Evolutionary conservation across 495 filamentous ascomycete genomes (phyloP), one percentile per base, ranked within the genome.

Genomic region (Parachaetomium inaequale): DNA sequence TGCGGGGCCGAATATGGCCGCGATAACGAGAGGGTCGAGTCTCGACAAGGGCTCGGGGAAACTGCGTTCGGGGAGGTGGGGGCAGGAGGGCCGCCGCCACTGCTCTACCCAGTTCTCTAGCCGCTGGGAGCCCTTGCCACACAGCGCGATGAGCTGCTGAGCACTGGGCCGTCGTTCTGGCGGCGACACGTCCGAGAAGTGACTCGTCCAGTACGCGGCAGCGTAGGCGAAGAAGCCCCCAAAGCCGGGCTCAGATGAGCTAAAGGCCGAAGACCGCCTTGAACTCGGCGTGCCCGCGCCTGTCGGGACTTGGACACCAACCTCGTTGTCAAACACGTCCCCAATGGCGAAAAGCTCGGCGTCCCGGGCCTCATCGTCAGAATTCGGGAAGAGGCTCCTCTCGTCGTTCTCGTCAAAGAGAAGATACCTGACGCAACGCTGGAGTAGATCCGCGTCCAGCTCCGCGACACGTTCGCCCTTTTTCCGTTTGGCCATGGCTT

Each of bases 401-500:
- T 55, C 34, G 21, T n/a, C 52, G 32, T 15, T 1, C 7, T 55
- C 52, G 19, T 55, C 34, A 4, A 55, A 42, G 10, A 55, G 26
- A 67, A 81, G 61, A 82, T 76, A 46, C 78, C 79, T 5, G 79
- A 84, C 28, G 82, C 84, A 56, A 78, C 81, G 19, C 80, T 82
- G 19, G 82, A 82, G 43, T 1, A 76, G 77, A 28, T 63, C 64
- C 7, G 36, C 66, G 50, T 74, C 68, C 1, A 68, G 68, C 42
- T 79, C 77, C 7, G 65, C 68, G 59, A 76, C 68, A 15, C 70
- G 12, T 61, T 72, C 73, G 42, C 21, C 34, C 12, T 14, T 26
- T 19, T 55, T 55, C 34, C 15, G 29, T 10, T 23, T 36, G 17
- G 17, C 5, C 10, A 25, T 15, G 17, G 28, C 50, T 15, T 19